A percentile compares a stretch with the other conserved stretches of the same genome.
Conservation (phyloP, 2,329 filamentous ascomycete genomes). For the Trichoderma cornu-damae region DNA sequence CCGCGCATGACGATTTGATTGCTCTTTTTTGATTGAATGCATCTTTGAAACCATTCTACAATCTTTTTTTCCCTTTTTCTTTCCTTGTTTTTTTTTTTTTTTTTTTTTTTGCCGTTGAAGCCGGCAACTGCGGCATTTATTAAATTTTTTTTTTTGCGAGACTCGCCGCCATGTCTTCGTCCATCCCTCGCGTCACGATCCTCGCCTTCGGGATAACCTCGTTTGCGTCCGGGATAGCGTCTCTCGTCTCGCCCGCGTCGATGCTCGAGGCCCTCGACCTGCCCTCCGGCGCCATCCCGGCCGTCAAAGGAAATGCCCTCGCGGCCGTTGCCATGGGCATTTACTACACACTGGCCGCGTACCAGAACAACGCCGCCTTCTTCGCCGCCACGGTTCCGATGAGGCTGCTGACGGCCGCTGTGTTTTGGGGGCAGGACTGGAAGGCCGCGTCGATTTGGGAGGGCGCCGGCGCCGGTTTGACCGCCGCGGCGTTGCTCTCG, state of each 20-base stretch:
- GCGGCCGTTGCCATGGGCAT: slow-evolving; percentile 32
- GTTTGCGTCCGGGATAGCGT: neutral
- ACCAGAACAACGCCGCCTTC: slow-evolving; percentile 31
- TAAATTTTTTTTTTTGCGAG: too few species aligned
- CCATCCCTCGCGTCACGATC: neutral
- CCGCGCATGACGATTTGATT: too few species aligned
- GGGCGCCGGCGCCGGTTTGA: slow-evolving; percentile 25
- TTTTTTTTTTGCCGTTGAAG: too few species aligned
- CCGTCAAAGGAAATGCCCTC: slow-evolving; percentile 23
- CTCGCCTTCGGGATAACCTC: neutral
- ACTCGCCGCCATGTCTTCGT: neutral
- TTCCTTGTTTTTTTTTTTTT: too few species aligned
- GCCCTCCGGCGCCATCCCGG: neutral
- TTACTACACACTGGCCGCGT: slow-evolving; percentile 31
- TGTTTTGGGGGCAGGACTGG: slow-evolving; percentile 30
- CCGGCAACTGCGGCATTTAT: too few species aligned
- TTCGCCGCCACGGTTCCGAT: slow-evolving; percentile 31
- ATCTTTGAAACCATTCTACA: too few species aligned
- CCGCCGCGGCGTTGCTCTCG: neutral
- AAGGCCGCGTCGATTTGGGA: slow-evolving; percentile 28
- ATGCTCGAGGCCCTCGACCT: neutral
- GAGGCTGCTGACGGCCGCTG: slow-evolving; percentile 27
- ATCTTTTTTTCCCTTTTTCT: too few species aligned
- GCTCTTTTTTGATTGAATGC: too few species aligned
- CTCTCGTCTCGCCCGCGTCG: neutral